Conservation (phyloP, 352 stramenopile species). For the Aphanomyces cochlioides region DNA sequence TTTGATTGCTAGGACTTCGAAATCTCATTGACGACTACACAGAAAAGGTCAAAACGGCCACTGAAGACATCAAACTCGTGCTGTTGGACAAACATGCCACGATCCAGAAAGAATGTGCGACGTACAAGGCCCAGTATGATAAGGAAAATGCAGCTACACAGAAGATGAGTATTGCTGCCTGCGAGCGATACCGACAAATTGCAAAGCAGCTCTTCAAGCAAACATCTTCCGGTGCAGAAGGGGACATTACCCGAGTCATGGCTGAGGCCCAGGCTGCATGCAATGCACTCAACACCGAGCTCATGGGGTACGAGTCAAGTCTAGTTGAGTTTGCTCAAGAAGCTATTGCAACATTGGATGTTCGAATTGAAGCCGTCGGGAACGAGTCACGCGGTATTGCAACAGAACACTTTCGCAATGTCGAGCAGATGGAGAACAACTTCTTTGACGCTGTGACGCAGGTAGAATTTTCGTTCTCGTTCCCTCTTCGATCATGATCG, state of each 20-base stretch:
- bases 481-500: background rate
- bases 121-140: slow-evolving; percentile 58
- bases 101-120: slow-evolving; percentile 56
- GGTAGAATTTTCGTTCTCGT: slow-evolving; percentile 31
- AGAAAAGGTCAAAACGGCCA: slow-evolving; percentile 74
- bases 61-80: slow-evolving; percentile 79
- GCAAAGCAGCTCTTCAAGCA: slow-evolving; percentile 78
- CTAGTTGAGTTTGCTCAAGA: slow-evolving; percentile 76
- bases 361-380: slow-evolving; percentile 57
- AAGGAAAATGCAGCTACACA: slow-evolving; percentile 61
- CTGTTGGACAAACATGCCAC: slow-evolving; percentile 67
- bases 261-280: slow-evolving; percentile 37
- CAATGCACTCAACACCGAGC: slow-evolving; percentile 79
- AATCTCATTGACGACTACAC: slow-evolving; percentile 88
- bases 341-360: slow-evolving; percentile 56
- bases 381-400: slow-evolving; percentile 58
- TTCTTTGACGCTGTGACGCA: slow-evolving; percentile 87
- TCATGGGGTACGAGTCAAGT: slow-evolving; percentile 87
- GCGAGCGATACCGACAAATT: slow-evolving; percentile 71
- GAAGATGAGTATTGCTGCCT: slow-evolving; percentile 66
- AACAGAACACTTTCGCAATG: slow-evolving; percentile 81
- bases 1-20: slow-evolving; percentile 44
- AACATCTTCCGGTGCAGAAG: slow-evolving; percentile 31
- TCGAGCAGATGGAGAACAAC: slow-evolving; percentile 89
- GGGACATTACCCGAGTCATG: slow-evolving; percentile 14